Conservation (phyloP, 345 rosid species). For the Pugionium cornutum region DNA sequence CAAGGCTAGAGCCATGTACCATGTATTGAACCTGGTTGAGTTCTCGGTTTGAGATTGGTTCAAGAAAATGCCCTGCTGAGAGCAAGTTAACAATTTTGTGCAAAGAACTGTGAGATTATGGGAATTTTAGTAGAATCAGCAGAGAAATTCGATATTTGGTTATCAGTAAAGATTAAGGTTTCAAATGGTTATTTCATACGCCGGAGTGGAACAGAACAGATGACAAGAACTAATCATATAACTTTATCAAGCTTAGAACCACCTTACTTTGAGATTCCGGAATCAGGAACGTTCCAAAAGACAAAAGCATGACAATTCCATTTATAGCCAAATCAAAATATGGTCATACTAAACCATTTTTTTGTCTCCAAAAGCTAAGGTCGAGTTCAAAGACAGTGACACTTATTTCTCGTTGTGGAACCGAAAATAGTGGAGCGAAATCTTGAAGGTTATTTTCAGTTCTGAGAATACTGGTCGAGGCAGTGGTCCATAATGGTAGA, state of each 20-base stretch:
- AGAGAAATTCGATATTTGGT: too few species aligned
- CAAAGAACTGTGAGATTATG: not conserved
- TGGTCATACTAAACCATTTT: slow-evolving; percentile 10
- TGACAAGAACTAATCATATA: too few species aligned
- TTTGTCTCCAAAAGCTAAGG: slow-evolving; percentile 10
- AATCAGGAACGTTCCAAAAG: not conserved
- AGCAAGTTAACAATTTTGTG: too few species aligned
- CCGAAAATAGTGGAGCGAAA: too few species aligned
- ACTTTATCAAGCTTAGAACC: too few species aligned
- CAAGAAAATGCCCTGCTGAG: not conserved
- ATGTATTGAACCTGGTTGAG: not conserved
- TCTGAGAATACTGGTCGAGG: slow-evolving; percentile 45
- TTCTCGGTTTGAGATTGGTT: not conserved
- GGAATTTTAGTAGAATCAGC: not conserved
- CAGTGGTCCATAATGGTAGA: slow-evolving; percentile 56
- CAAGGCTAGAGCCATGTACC: not conserved
- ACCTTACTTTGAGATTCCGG: not conserved
- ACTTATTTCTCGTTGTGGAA: not conserved
- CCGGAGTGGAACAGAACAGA: too few species aligned
- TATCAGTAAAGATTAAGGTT: too few species aligned
- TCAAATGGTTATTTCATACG: too few species aligned
- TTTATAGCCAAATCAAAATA: slow-evolving; percentile 1
- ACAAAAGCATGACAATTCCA: too few species aligned
- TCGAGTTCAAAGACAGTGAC: slow-evolving; percentile 33
- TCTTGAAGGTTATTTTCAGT: slow-evolving; percentile 25